Evolutionary conservation across 345 rosid species (phyloP).

Genomic region (Corchorus olitorius): DNA sequence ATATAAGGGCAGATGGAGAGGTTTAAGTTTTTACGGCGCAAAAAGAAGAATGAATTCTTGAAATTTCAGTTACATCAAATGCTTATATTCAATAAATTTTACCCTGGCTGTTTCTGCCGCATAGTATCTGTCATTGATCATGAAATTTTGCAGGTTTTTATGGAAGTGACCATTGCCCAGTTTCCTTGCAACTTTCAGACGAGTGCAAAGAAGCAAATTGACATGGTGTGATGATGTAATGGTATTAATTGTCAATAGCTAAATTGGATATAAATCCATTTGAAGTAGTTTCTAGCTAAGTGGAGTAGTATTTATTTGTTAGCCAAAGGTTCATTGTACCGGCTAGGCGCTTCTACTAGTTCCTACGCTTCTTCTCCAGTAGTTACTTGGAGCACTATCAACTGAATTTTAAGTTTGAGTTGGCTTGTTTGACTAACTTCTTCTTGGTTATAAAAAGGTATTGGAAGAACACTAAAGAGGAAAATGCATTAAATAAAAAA

Average conservation of each 20-base stretch:
- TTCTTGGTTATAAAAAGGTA: too few relatives aligned
- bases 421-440: neutral
- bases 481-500: too few relatives aligned
- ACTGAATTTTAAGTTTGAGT: neutral
- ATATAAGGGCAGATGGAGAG: neutral
- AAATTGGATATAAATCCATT: neutral
- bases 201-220: slow-evolving; percentile 8
- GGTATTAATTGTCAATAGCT: neutral
- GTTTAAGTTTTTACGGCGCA: neutral
- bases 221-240: neutral
- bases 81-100: neutral
- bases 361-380: neutral
- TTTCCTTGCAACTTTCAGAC: slow-evolving; percentile 68
- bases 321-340: too few relatives aligned
- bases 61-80: neutral
- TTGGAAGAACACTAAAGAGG: too few relatives aligned
- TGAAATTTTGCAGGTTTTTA: slow-evolving; percentile 59
- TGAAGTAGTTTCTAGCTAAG: neutral
- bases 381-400: neutral
- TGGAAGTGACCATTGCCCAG: slow-evolving; percentile 96
- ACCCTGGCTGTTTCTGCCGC: neutral
- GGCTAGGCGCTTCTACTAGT: neutral
- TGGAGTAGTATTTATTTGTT: neutral
- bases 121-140: neutral
- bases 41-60: neutral